phyloP scores from a whole-genome alignment of 106 monocot species.

The Triglochin maritima region DNA sequence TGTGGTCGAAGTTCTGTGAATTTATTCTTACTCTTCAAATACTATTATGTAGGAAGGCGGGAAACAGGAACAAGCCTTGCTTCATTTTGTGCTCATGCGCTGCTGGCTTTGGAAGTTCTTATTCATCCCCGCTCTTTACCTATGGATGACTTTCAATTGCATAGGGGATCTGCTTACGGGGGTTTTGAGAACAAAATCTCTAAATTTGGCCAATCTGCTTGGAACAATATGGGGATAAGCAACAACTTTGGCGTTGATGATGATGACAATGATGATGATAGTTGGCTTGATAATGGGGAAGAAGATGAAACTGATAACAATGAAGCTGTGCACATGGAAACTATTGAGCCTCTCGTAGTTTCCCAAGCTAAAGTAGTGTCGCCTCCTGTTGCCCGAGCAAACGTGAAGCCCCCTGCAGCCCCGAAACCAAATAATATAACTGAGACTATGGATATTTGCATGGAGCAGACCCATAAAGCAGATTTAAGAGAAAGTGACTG shows the following conservation, averaged over 20 bases:
- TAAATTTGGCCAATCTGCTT: background rate
- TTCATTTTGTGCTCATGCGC: slow-evolving; percentile 59
- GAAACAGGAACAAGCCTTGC: slow-evolving; percentile 60
- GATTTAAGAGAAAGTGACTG: no score
- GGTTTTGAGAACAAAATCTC: slow-evolving; percentile 5
- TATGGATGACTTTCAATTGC: slow-evolving; percentile 13
- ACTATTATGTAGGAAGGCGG: slow-evolving; percentile 38
- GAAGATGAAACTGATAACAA: slow-evolving; percentile 10
- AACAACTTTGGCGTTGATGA: slow-evolving; percentile 15
- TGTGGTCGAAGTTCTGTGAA: no score
- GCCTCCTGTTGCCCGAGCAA: no score
- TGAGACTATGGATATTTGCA: no score
- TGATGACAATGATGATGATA: background rate
- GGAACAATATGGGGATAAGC: slow-evolving; percentile 1
- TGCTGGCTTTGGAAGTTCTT: slow-evolving; percentile 71
- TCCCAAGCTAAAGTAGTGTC: no score
- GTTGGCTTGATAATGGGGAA: slow-evolving; percentile 10
- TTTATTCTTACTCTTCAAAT: no score
- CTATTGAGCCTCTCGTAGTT: background rate
- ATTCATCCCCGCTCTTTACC: slow-evolving; percentile 77
- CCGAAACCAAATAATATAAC: no score
- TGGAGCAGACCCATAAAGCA: no score
- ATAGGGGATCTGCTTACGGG: no score
- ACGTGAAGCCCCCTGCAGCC: no score
- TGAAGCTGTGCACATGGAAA: background rate